Evolutionary conservation across 2,329 filamentous ascomycete species (phyloP).

Genomic region (Aspergillus sp.): DNA sequence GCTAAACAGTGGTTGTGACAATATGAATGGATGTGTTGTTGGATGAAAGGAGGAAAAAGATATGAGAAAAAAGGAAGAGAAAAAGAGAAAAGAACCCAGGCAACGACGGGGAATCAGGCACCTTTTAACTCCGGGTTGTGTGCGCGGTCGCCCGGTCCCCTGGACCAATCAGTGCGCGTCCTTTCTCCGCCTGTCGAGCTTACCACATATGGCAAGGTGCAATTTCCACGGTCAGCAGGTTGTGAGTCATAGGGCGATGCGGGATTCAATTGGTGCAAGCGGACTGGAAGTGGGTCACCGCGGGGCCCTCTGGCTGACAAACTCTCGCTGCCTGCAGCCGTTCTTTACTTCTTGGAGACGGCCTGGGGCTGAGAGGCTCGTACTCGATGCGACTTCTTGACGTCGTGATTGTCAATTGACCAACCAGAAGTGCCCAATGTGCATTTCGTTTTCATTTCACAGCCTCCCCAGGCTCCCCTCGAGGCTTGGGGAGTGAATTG

Average conservation of each 20-base stretch:
- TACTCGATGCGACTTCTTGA: conserved; percentile 7
- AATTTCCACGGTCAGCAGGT: conserved; percentile 26
- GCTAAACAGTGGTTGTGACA: neutral
- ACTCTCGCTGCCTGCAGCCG: neutral
- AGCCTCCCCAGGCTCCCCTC: conserved; percentile 5
- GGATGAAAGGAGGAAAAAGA: conserved; percentile 11
- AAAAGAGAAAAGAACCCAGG: conserved; percentile 27
- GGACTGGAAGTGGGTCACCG: neutral
- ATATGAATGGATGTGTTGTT: conserved; percentile 10
- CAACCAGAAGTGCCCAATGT: conserved; percentile 1
- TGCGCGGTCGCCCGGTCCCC: conserved; percentile 17
- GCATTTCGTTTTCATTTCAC: conserved; percentile 3
- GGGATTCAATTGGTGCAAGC: conserved; percentile 26
- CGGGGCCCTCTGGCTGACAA: conserved; percentile 1
- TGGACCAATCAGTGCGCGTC: conserved; percentile 25
- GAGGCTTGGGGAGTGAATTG: conserved; percentile 5
- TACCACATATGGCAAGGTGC: conserved; percentile 9
- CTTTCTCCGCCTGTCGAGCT: conserved; percentile 18
- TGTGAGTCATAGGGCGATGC: conserved; percentile 35
- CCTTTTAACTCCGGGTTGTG: conserved; percentile 32
- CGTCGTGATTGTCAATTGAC: conserved; percentile 6
- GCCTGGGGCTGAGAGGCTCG: conserved; percentile 6
- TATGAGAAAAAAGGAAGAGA: conserved; percentile 9
- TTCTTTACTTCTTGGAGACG: neutral
- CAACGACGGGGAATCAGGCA: conserved; percentile 40